phyloP scores from a whole-genome alignment of 768 basidiomycete genomes.

The Leccinum broughii region DNA sequence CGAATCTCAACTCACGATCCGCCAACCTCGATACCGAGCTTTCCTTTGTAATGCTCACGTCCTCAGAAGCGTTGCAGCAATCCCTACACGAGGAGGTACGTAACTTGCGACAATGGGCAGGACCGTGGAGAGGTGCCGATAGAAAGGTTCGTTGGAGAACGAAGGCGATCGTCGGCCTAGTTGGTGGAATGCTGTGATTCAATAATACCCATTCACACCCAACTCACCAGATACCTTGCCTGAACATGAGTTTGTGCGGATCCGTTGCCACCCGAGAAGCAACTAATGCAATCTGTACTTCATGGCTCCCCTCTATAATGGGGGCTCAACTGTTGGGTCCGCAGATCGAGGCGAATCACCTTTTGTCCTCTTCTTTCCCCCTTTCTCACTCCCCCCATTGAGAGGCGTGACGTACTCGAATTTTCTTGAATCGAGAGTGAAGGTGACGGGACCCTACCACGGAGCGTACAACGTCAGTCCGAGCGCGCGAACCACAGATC shows the following conservation, averaged over 20 bases:
- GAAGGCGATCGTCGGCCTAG: constrained; percentile 58
- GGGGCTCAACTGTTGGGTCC: constrained; percentile 1
- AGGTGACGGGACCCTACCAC: constrained; percentile 76
- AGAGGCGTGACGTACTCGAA: constrained; percentile 57
- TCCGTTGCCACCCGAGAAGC: background rate
- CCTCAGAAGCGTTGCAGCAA: constrained; percentile 50
- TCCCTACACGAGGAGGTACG: constrained; percentile 56
- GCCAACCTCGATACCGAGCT: constrained; percentile 90
- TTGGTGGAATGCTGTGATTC: constrained; percentile 67
- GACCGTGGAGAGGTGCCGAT: constrained; percentile 58
- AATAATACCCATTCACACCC: constrained; percentile 1
- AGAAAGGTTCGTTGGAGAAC: constrained; percentile 65
- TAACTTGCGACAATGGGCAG: constrained; percentile 48
- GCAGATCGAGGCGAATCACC: constrained; percentile 3
- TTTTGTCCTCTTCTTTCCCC: constrained; percentile 9
- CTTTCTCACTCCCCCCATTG: constrained; percentile 10
- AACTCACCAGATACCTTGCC: constrained; percentile 10
- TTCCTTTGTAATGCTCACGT: constrained; percentile 80
- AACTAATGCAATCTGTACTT: background rate
- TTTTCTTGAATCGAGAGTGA: constrained; percentile 80
- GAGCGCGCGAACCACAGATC: background rate
- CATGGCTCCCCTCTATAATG: constrained; percentile 8
- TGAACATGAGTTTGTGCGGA: background rate
- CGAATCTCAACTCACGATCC: constrained; percentile 91
- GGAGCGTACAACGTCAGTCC: constrained; percentile 5